Conservation (phyloP, 768 basidiomycete species). For the Chalciporus pseudorubinellus region DNA sequence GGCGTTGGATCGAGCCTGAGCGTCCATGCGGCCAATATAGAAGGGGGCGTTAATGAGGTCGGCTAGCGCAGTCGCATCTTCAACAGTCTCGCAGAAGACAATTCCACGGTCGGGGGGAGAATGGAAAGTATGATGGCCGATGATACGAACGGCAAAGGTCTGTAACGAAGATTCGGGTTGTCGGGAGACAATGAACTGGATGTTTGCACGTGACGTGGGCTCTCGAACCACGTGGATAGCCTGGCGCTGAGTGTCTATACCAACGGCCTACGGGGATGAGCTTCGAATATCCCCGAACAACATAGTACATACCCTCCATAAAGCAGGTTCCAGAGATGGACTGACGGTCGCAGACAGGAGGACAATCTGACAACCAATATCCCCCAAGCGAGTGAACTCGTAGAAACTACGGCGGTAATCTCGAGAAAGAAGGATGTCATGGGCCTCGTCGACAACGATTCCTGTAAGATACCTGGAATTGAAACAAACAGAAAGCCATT, state of each 20-base stretch:
- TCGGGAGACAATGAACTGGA: too few species aligned
- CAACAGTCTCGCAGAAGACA: neutral
- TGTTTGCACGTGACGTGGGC: neutral
- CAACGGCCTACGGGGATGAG: too few species aligned
- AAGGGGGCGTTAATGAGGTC: neutral
- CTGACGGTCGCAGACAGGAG: neutral
- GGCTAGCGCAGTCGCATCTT: neutral
- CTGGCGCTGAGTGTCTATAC: neutral
- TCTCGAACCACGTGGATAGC: neutral
- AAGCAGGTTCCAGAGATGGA: neutral
- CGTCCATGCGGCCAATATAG: constrained; percentile 1
- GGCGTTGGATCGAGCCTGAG: neutral
- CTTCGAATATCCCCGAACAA: too few species aligned
- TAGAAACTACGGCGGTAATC: neutral
- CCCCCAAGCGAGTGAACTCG: neutral
- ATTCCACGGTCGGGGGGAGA: neutral
- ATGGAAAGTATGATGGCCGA: neutral
- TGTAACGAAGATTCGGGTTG: too few species aligned
- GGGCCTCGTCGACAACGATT: neutral
- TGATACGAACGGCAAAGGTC: too few species aligned
- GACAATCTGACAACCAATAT: neutral
- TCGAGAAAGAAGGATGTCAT: neutral
- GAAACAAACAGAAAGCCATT: neutral
- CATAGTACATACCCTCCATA: neutral
- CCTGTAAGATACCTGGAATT: neutral